Evolutionary conservation across 2,329 filamentous ascomycete genomes (phyloP), one percentile per base, ranked within the genome.

Genomic region (Beauveria sp.): DNA sequence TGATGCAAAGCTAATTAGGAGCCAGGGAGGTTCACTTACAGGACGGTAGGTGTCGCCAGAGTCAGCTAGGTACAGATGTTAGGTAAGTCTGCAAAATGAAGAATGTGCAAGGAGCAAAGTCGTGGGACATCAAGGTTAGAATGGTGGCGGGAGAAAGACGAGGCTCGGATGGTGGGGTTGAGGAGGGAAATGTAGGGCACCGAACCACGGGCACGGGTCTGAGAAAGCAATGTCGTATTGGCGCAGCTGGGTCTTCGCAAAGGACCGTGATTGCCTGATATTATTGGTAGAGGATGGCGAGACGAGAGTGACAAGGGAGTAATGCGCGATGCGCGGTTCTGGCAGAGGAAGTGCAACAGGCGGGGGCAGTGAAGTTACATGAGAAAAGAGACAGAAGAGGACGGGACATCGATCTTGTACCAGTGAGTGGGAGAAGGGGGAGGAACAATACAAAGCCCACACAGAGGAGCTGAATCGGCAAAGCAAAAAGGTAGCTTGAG

Each of bases 41-140:
- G 82, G 81, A 73, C 83, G 81, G 73, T 85, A 85, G 66, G 76
- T 85, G 70, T 85, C 82, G 74, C 80, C 80, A 68, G 80, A 79
- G 69, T 85, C 83, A 72, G 83, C 83, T 85, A 73, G 69, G 74
- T 66, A 72, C 65, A 64, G 65, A 68, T 57, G 76, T 78, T 76
- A 81, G 76, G 77, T 71, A 60, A 47, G 53, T 40, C 47, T 46
- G 53, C 28, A 51, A 44, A 52, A 20, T 55, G 16, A 44, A 52
- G 37, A 40, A 30, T 50, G 58, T 55, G 50, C 50, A n/a, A 61
- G 28, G 51, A 41, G 58, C 51, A 61, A 55, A 48, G 44, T 64
- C 63, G 63, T 62, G 63, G 67, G 57, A 52, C 57, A 59, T 59
- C 65, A 67, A 66, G 65, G 64, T 57, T 46, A 18, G 28, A 34